Conservation (phyloP, 2,329 filamentous ascomycete species). For the Fusarium vanettenii region DNA sequence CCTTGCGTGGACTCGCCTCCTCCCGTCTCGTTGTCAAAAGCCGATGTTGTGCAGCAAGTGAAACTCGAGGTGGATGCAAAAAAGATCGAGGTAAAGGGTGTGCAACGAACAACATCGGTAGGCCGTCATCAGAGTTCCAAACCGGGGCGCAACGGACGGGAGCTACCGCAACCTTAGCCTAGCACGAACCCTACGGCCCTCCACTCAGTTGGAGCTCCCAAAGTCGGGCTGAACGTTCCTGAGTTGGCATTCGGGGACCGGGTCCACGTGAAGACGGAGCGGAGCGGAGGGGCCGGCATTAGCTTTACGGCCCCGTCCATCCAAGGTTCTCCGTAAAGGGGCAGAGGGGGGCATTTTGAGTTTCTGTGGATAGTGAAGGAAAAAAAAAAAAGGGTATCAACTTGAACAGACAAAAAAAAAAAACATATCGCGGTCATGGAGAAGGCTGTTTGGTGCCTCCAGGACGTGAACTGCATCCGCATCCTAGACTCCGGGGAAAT, state of each 20-base stretch:
- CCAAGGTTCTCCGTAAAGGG: slow-evolving; percentile 15
- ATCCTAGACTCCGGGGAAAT: slow-evolving; percentile 29
- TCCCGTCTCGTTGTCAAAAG: not conserved
- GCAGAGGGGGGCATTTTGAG: not conserved
- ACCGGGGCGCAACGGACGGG: not conserved
- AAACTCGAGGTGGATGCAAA: not conserved
- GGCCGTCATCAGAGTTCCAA: not conserved
- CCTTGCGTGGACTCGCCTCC: slow-evolving; percentile 15
- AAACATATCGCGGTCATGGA: not conserved
- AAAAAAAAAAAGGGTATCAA: not conserved
- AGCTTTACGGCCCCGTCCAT: slow-evolving; percentile 20
- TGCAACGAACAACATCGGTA: not conserved
- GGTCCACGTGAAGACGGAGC: not conserved
- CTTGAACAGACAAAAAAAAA: not conserved
- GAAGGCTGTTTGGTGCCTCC: not conserved
- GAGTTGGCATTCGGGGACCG: slow-evolving; percentile 20
- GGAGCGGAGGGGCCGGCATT: slow-evolving; percentile 13
- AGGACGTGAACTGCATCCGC: not conserved
- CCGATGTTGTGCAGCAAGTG: slow-evolving; percentile 5
- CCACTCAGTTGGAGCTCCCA: not conserved
- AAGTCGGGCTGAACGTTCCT: slow-evolving; percentile 8
- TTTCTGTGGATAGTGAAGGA: not conserved
- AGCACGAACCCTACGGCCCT: slow-evolving; percentile 5
- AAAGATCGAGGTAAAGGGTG: not conserved
- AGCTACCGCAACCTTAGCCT: slow-evolving; percentile 17